These are phyloP conservation scores for Epichloe gansuensis DNA, from an alignment of 2,329 filamentous ascomycete species.

Conservation along the genomic window DNA sequence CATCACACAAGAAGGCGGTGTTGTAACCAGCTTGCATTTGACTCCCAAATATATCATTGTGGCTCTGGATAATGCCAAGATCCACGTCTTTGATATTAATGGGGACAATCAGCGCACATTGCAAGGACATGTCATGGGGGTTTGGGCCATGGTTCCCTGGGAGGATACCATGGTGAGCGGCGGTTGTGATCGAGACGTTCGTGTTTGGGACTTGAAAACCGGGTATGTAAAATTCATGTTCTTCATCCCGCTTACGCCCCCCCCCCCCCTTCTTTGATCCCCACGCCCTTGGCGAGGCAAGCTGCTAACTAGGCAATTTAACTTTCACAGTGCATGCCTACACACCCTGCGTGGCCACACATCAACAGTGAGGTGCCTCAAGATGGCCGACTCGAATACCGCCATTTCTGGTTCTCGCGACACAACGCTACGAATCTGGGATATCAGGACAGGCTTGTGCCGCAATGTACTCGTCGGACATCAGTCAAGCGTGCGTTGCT, in stretches of 20 bases:
- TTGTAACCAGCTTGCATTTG: constrained; percentile 88
- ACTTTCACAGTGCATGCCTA: constrained; percentile 45
- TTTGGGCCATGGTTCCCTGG: constrained; percentile 99
- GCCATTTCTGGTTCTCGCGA: constrained; percentile 95
- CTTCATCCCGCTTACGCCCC: not conserved
- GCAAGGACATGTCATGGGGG: constrained; percentile 95
- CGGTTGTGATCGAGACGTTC: constrained; percentile 89
- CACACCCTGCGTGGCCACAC: constrained; percentile 89
- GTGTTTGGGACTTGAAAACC: constrained; percentile 91
- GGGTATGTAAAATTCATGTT: constrained; percentile 45
- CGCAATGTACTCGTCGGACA: constrained; percentile 87
- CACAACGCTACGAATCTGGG: constrained; percentile 90
- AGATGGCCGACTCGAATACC: constrained; percentile 90
- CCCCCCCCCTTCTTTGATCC: too few relatives aligned
- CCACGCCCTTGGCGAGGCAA: not conserved
- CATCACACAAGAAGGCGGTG: constrained; percentile 91
- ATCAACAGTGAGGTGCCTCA: constrained; percentile 88
- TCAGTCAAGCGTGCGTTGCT: constrained; percentile 85
- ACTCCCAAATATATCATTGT: constrained; percentile 96
- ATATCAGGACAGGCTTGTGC: constrained; percentile 77
- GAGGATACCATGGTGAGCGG: constrained; percentile 90
- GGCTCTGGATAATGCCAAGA: constrained; percentile 94
- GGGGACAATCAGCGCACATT: constrained; percentile 80
- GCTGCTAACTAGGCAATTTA: not conserved
- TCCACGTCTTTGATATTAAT: constrained; percentile 91